These are phyloP conservation scores for Zanthoxylum bungeanum DNA, from an alignment of 345 rosid species.

Conservation along the genomic window DNA sequence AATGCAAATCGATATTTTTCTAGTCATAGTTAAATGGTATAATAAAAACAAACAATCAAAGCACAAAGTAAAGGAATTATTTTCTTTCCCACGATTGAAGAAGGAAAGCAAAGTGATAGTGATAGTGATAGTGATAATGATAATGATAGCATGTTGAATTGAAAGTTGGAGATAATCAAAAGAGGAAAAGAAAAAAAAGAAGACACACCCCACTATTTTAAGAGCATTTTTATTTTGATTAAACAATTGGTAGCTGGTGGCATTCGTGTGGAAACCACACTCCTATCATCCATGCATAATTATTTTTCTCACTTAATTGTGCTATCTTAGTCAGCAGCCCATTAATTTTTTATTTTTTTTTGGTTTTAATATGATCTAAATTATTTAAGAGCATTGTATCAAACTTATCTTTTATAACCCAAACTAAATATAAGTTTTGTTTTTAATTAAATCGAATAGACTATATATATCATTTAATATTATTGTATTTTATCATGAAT, in stretches of 20 bases:
- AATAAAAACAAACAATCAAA: not conserved
- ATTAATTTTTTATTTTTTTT: not conserved
- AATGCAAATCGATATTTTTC: not conserved
- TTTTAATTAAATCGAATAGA: no score
- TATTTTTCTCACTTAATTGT: conserved; percentile 1
- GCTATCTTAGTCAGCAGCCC: conserved; percentile 15
- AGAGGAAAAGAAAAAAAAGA: not conserved
- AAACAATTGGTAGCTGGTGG: conserved; percentile 11
- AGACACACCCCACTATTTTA: not conserved
- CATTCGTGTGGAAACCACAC: conserved; percentile 21
- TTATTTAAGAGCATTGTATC: no score
- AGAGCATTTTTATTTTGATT: not conserved
- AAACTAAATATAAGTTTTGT: no score
- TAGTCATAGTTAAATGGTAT: no score
- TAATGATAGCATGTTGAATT: conserved; percentile 2
- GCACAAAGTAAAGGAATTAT: not conserved
- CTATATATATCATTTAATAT: no score
- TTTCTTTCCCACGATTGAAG: not conserved
- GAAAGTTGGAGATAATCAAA: not conserved
- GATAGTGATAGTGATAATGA: not conserved
- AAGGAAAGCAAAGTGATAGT: not conserved
- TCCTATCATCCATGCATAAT: conserved; percentile 5
- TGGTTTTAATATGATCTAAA: not conserved
- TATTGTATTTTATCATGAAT: no score
- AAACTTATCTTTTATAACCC: no score